phyloP scores from a whole-genome alignment of 1,284 basidiomycete genomes.

The Cryptococcus sp. region DNA sequence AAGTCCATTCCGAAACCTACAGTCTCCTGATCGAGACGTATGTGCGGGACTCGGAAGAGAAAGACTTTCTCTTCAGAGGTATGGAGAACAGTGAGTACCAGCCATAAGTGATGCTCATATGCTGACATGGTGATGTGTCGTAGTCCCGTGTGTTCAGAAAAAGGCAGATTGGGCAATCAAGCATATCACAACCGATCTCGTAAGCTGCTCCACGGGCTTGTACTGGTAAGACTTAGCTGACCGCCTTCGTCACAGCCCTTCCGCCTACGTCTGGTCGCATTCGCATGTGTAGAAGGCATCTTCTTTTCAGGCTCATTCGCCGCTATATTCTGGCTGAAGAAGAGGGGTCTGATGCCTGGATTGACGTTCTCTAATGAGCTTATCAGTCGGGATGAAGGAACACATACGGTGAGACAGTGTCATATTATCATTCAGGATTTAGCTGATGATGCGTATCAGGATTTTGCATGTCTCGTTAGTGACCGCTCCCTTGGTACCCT shows the following conservation, averaged over 20 bases:
- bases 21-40: conserved; percentile 62
- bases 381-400: conserved; percentile 93
- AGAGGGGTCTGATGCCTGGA: conserved; percentile 96
- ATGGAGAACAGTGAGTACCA: conserved; percentile 56
- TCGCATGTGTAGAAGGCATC: conserved; percentile 94
- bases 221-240: not conserved
- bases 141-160: conserved; percentile 67
- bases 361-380: conserved; percentile 94
- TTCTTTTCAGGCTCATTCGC: conserved; percentile 95
- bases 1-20: conserved; percentile 62
- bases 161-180: conserved; percentile 90
- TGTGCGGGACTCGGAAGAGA: conserved; percentile 58
- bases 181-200: conserved; percentile 77
- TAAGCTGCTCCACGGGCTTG: conserved; percentile 15
- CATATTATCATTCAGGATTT: not conserved
- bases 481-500: no score
- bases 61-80: conserved; percentile 59
- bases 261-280: conserved; percentile 85
- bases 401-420: conserved; percentile 69
- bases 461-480: conserved; percentile 58
- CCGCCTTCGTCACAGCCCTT: conserved; percentile 64
- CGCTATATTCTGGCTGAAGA: conserved; percentile 98
- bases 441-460: conserved; percentile 42
- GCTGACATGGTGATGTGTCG: not conserved
- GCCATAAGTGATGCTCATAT: conserved; percentile 9